Percentiles rank a stretch among this genome's conserved stretches.
Conservation (phyloP, 2,329 filamentous ascomycete species). For the Penicillium sp. region DNA sequence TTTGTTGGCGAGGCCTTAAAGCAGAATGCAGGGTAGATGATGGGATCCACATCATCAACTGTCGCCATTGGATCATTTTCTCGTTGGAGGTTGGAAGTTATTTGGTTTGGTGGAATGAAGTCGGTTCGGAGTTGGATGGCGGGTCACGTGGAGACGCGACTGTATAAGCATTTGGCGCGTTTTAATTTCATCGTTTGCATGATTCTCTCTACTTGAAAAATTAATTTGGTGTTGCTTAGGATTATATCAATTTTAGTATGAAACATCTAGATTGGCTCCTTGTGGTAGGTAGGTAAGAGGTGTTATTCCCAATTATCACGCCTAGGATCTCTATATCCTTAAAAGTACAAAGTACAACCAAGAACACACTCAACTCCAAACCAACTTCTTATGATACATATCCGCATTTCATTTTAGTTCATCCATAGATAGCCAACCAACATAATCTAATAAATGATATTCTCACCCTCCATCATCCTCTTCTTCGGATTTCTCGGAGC, state of each 20-base stretch:
- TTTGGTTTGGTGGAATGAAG: neutral
- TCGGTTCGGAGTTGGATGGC: neutral
- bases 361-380: too few species aligned
- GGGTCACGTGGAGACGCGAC: constrained; percentile 1
- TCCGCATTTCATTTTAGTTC: neutral
- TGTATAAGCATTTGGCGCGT: neutral
- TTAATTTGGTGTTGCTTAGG: too few species aligned
- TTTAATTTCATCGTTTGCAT: neutral
- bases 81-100: neutral
- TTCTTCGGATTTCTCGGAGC: constrained; percentile 48
- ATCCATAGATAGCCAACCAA: neutral
- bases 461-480: constrained; percentile 46
- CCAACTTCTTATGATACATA: too few species aligned
- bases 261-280: too few species aligned
- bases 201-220: too few species aligned
- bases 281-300: too few species aligned
- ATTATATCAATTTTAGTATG: too few species aligned
- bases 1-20: constrained; percentile 62
- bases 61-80: constrained; percentile 32
- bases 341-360: too few species aligned
- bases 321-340: too few species aligned
- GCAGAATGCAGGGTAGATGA: constrained; percentile 61
- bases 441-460: constrained; percentile 12
- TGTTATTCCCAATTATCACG: too few species aligned
- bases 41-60: constrained; percentile 25